phyloP scores from a whole-genome alignment of 1,284 basidiomycete species.

The Puccinia hordei region DNA sequence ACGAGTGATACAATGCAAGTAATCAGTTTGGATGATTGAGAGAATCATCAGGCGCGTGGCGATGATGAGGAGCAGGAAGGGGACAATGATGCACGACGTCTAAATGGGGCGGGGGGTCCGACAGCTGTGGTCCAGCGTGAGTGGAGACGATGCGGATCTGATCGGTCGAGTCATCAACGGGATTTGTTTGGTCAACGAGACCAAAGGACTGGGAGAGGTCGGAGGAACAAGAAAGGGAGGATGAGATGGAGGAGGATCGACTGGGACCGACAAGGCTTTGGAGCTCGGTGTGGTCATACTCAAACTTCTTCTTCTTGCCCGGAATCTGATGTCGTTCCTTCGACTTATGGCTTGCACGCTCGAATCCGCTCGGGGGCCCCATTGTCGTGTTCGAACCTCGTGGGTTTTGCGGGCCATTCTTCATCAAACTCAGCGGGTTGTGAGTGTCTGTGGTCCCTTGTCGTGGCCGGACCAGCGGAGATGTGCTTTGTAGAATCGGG shows the following conservation, averaged over 20 bases:
- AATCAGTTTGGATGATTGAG: background rate
- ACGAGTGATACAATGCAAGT: background rate
- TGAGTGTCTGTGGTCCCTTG: background rate
- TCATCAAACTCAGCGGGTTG: background rate
- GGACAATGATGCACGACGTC: background rate
- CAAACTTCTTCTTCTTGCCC: constrained; percentile 14
- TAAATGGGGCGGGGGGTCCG: background rate
- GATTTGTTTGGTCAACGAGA: background rate
- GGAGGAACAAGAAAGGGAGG: constrained; percentile 8
- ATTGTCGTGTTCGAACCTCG: background rate
- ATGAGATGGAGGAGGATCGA: constrained; percentile 4
- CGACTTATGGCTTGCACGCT: background rate
- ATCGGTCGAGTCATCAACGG: background rate
- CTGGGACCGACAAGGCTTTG: constrained; percentile 8
- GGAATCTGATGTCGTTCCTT: background rate
- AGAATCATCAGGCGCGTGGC: background rate
- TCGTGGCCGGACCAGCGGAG: constrained; percentile 3
- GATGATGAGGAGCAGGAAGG: background rate
- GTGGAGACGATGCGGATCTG: constrained; percentile 9
- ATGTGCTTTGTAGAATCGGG: background rate
- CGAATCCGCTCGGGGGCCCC: background rate
- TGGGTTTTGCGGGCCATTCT: background rate
- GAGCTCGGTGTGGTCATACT: constrained; percentile 12
- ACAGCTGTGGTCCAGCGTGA: background rate
- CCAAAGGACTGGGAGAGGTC: background rate